Conservation (phyloP, 2,329 filamentous ascomycete genomes). For the Nemania diffusa region DNA sequence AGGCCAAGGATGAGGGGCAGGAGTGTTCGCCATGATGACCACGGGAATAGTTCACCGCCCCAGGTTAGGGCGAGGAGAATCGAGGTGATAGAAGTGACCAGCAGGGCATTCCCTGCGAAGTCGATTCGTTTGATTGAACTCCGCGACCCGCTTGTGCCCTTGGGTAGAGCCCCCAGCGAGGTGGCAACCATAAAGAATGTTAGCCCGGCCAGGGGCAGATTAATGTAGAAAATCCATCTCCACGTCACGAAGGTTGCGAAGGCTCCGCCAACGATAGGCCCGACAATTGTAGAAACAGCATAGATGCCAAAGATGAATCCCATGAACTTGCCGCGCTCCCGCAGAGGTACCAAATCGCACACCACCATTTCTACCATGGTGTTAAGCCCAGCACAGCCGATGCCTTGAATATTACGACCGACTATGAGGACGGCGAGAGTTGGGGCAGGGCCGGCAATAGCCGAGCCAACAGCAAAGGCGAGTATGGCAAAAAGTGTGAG, state of each 20-base stretch:
- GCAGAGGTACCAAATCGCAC: constrained; percentile 38
- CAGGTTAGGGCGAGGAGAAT: constrained; percentile 35
- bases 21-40: constrained; percentile 32
- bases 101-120: constrained; percentile 34
- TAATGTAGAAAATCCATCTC: constrained; percentile 47
- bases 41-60: constrained; percentile 25
- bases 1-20: constrained; percentile 34
- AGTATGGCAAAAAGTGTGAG: constrained; percentile 58
- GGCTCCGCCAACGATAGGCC: constrained; percentile 39
- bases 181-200: constrained; percentile 39
- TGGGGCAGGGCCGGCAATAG: constrained; percentile 28
- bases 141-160: constrained; percentile 3
- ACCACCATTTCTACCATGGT: constrained; percentile 45
- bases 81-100: constrained; percentile 30
- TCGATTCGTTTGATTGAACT: constrained; percentile 39
- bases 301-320: constrained; percentile 33
- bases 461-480: constrained; percentile 62
- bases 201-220: constrained; percentile 48
- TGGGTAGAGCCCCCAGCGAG: constrained; percentile 27
- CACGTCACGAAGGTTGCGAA: constrained; percentile 35
- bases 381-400: constrained; percentile 52
- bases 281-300: constrained; percentile 33
- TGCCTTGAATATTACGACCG: constrained; percentile 60
- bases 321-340: constrained; percentile 26
- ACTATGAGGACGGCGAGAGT: constrained; percentile 58